phyloP scores from a whole-genome alignment of 306 rosid genomes.

The Fagus crenata region DNA sequence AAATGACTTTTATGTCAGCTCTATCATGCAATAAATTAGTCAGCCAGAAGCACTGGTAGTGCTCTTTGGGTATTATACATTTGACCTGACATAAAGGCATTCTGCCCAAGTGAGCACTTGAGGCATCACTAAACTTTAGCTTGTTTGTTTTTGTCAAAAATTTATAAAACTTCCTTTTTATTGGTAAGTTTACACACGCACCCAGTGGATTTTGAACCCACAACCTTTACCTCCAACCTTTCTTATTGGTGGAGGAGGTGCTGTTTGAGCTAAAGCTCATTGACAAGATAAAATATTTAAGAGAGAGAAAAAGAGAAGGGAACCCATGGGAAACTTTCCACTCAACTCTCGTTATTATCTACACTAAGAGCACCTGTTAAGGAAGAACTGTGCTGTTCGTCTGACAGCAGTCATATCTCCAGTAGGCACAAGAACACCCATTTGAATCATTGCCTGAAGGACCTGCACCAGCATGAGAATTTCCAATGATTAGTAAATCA shows the following conservation, averaged over 20 bases:
- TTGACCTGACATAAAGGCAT: conserved; percentile 19
- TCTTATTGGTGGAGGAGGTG: too few relatives aligned
- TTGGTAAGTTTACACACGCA: too few relatives aligned
- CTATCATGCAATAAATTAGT: conserved; percentile 18
- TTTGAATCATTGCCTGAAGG: conserved; percentile 94
- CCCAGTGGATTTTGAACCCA: too few relatives aligned
- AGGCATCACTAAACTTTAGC: neutral
- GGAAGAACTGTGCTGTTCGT: conserved; percentile 95
- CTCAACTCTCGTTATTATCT: neutral
- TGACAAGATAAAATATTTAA: neutral
- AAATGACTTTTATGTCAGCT: conserved; percentile 2
- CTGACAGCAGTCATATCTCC: conserved; percentile 99
- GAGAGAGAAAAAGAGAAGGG: neutral
- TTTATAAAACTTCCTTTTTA: too few relatives aligned
- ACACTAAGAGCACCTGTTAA: conserved; percentile 59
- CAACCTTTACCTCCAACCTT: too few relatives aligned
- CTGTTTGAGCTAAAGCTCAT: neutral
- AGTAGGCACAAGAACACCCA: conserved; percentile 99
- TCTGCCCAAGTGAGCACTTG: conserved; percentile 1
- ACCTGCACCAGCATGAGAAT: conserved; percentile 56
- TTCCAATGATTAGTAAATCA: conserved; percentile 32
- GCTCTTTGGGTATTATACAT: neutral
- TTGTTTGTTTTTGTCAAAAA: neutral
- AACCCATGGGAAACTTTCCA: conserved; percentile 15
- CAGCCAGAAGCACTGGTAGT: conserved; percentile 4